These are phyloP conservation scores for cucumber (Cucumis sativus) DNA, from an alignment of 306 rosid genomes.

Conservation along the genomic window Cucumber_9930_V3 NC_026659.2:1818001-1818500, in stretches of 20 bases:
- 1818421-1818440: too few relatives aligned
- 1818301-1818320: neutral
- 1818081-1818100: neutral
- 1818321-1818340: too few relatives aligned
- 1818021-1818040: neutral
- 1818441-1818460: too few relatives aligned
- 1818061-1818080: neutral
- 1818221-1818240: conserved; percentile 29
- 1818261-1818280: conserved; percentile 15
- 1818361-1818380: too few relatives aligned
- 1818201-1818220: conserved; percentile 28
- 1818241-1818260: conserved; percentile 19
- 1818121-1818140: neutral
- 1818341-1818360: too few relatives aligned
- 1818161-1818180: neutral
- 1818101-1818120: neutral
- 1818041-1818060: neutral
- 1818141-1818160: neutral
- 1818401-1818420: too few relatives aligned
- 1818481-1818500: too few relatives aligned
- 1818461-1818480: too few relatives aligned
- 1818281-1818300: neutral
- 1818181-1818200: neutral
- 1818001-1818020: neutral
- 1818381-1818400: too few relatives aligned